These are phyloP conservation scores for Mortierella sp. DNA, from an alignment of 371 early-diverging fungal genomes.

Conservation along the genomic window DNA sequence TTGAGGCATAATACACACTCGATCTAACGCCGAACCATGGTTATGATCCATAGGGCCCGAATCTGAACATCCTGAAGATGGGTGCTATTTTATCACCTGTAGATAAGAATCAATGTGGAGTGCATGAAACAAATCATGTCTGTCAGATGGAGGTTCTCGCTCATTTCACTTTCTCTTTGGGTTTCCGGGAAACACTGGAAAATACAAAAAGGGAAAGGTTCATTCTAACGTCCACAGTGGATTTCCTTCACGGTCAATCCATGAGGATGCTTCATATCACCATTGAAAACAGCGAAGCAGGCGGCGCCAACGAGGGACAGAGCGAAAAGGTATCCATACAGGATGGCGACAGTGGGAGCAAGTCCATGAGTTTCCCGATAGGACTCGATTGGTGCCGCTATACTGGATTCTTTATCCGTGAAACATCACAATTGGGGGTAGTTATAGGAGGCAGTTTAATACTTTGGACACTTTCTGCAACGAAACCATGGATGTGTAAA, in stretches of 20 bases:
- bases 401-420: slow-evolving; percentile 1
- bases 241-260: background rate
- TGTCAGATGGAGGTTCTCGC: background rate
- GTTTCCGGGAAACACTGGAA: background rate
- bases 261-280: background rate
- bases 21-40: background rate
- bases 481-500: background rate
- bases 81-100: background rate
- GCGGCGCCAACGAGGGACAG: too few relatives aligned
- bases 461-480: slow-evolving; percentile 13
- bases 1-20: background rate
- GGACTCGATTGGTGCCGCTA: background rate
- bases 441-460: slow-evolving; percentile 1
- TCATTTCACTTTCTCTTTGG: background rate
- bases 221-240: background rate
- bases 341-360: too few relatives aligned
- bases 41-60: slow-evolving; percentile 3
- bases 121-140: background rate
- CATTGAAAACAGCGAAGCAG: background rate
- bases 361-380: slow-evolving; percentile 4
- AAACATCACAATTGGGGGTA: slow-evolving; percentile 8
- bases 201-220: background rate
- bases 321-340: too few relatives aligned
- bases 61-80: slow-evolving; percentile 7
- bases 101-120: background rate